These are phyloP conservation scores for Alternaria solani DNA, from an alignment of 2,329 filamentous ascomycete species.

Conservation along the genomic window DNA sequence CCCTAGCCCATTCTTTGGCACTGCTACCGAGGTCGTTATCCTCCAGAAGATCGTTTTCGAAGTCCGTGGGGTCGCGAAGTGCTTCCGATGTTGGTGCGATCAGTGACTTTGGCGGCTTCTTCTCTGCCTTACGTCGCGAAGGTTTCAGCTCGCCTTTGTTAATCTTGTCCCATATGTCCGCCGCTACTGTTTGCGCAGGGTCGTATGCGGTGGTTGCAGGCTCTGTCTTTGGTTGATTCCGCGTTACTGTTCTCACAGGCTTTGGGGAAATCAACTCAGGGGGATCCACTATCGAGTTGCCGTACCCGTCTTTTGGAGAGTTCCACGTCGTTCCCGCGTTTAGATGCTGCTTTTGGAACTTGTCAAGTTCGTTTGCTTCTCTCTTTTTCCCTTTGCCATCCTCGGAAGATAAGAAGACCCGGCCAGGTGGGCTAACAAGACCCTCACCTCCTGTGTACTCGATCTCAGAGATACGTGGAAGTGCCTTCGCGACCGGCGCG, in stretches of 20 bases:
- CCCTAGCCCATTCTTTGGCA: not conserved
- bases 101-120: not conserved
- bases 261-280: not conserved
- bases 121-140: not conserved
- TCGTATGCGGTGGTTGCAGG: not conserved
- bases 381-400: not conserved
- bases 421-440: not conserved
- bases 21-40: not conserved
- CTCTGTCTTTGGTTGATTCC: not conserved
- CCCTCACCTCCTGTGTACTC: conserved; percentile 5
- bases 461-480: not conserved
- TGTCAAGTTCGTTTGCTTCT: not conserved
- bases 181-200: not conserved
- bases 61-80: not conserved
- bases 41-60: not conserved
- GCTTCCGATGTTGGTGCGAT: not conserved
- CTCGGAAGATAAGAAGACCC: not conserved
- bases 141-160: not conserved
- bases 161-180: conserved; percentile 2
- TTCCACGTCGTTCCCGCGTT: not conserved
- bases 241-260: not conserved
- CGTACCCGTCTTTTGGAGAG: not conserved
- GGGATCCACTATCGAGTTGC: not conserved
- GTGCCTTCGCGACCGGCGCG: not conserved
- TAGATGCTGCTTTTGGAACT: not conserved